These are phyloP conservation scores for Euphorbia pulcherrima DNA, from an alignment of 345 rosid species.

Conservation along the genomic window DNA sequence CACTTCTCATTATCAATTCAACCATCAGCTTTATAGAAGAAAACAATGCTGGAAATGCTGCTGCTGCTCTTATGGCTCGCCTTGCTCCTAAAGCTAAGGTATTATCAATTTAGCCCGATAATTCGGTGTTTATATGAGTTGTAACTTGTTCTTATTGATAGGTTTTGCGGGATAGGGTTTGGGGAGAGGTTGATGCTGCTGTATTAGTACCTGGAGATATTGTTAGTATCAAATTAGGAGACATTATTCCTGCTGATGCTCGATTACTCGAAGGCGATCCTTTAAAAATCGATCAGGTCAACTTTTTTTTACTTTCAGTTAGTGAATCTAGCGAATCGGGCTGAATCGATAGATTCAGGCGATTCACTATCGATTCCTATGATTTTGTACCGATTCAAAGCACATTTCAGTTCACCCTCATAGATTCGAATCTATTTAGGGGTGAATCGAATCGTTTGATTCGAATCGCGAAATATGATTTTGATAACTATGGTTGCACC, in stretches of 20 bases:
- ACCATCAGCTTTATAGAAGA: slow-evolving; percentile 57
- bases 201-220: slow-evolving; percentile 54
- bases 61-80: slow-evolving; percentile 58
- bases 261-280: slow-evolving; percentile 64
- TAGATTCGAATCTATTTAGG: too few relatives aligned
- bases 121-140: too few relatives aligned
- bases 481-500: too few relatives aligned
- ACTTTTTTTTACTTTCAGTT: too few relatives aligned
- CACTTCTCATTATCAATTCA: slow-evolving; percentile 47
- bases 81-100: slow-evolving; percentile 58
- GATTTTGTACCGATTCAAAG: too few relatives aligned
- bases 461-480: too few relatives aligned
- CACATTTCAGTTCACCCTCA: too few relatives aligned
- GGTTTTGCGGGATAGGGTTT: slow-evolving; percentile 48
- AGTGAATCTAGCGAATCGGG: too few relatives aligned
- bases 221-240: slow-evolving; percentile 52
- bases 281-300: slow-evolving; percentile 60
- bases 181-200: slow-evolving; percentile 53
- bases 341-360: too few relatives aligned
- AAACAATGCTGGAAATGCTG: slow-evolving; percentile 59
- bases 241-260: slow-evolving; percentile 59
- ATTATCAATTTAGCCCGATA: too few relatives aligned
- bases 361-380: too few relatives aligned
- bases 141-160: not conserved
- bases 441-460: too few relatives aligned